Conservation (phyloP, 768 basidiomycete genomes). For the Mycena olivaceomarginata region DNA sequence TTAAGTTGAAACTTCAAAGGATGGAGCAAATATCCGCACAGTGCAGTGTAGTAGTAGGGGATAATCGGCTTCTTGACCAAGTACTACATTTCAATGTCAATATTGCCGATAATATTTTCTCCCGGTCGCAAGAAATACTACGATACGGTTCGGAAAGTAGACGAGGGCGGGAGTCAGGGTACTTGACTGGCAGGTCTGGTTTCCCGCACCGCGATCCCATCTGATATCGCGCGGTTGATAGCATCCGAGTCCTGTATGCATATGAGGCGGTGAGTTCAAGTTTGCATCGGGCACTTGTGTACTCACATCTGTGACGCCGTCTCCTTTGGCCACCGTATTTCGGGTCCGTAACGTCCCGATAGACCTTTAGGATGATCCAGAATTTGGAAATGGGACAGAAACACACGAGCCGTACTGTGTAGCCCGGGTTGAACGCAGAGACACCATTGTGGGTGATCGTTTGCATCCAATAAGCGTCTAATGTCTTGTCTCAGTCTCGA, state of each 20-base stretch:
- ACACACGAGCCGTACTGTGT: not conserved
- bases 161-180: not conserved
- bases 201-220: not conserved
- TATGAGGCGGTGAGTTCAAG: not conserved
- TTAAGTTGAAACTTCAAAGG: not conserved
- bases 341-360: not conserved
- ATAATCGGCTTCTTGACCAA: not conserved
- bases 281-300: accelerated
- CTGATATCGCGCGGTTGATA: not conserved
- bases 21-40: not conserved
- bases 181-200: not conserved
- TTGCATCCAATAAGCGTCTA: not conserved
- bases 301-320: not conserved
- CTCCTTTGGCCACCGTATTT: not conserved
- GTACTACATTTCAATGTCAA: not conserved
- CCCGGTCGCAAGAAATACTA: not conserved
- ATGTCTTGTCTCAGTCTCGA: not conserved
- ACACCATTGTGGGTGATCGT: not conserved
- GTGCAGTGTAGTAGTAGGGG: not conserved
- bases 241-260: not conserved
- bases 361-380: not conserved
- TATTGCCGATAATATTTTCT: not conserved
- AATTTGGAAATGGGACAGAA: not conserved
- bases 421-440: not conserved
- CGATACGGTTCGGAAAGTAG: not conserved